These are phyloP conservation scores for Nothophytophthora sp. DNA, from an alignment of 352 stramenopile genomes.

Conservation along the genomic window DNA sequence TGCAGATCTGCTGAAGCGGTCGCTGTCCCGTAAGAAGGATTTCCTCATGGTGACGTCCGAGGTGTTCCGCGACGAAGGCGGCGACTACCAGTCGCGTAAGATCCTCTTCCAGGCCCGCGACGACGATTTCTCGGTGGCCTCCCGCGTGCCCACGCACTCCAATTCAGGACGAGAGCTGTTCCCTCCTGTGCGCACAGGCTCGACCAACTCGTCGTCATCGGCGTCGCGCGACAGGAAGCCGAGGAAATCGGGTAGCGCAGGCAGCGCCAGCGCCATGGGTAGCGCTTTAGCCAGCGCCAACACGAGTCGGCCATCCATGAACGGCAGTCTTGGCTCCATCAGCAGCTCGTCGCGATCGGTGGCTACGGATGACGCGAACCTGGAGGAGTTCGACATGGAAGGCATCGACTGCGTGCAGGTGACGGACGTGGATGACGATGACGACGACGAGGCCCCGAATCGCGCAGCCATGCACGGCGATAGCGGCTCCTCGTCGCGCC, in stretches of 20 bases:
- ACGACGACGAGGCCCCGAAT: constrained; percentile 55
- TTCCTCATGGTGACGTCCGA: constrained; percentile 92
- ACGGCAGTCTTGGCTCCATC: constrained; percentile 42
- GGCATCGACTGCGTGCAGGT: constrained; percentile 79
- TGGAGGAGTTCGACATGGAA: constrained; percentile 71
- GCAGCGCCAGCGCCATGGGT: constrained; percentile 11
- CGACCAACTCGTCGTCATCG: constrained; percentile 42
- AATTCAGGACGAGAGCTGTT: constrained; percentile 60
- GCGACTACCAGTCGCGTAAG: constrained; percentile 88
- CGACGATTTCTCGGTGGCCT: constrained; percentile 86
- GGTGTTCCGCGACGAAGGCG: constrained; percentile 84
- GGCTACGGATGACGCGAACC: constrained; percentile 26
- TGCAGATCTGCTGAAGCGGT: constrained; percentile 79
- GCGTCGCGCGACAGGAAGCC: constrained; percentile 46
- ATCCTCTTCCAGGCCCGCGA: constrained; percentile 87
- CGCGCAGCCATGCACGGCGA: constrained; percentile 36
- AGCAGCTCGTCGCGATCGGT: constrained; percentile 51
- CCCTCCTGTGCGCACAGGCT: constrained; percentile 27
- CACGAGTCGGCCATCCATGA: constrained; percentile 45
- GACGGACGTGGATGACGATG: constrained; percentile 72
- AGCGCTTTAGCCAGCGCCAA: constrained; percentile 19
- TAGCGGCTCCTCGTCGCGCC: constrained; percentile 35
- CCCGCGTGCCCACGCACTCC: constrained; percentile 69
- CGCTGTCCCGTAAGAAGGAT: constrained; percentile 86
- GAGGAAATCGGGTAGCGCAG: constrained; percentile 25